These are phyloP conservation scores for Salix exigua DNA, from an alignment of 345 rosid genomes.

Conservation along the genomic window DNA sequence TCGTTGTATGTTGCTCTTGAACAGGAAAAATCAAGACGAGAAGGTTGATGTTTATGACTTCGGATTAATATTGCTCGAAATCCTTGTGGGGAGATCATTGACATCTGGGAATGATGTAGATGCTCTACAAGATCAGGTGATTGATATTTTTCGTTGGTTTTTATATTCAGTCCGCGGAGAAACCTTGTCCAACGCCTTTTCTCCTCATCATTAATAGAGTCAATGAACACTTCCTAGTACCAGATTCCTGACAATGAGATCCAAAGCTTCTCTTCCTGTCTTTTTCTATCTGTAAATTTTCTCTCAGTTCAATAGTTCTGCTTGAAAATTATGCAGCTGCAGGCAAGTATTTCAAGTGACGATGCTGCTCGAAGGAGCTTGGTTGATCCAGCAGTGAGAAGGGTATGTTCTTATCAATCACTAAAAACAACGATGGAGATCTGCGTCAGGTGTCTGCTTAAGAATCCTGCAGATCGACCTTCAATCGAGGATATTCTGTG, in stretches of 20 bases:
- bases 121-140: conserved; percentile 56
- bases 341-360: conserved; percentile 44
- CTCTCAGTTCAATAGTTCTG: not conserved
- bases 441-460: conserved; percentile 62
- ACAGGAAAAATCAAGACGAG: conserved; percentile 47
- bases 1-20: conserved; percentile 8
- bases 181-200: not conserved
- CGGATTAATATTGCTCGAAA: conserved; percentile 83
- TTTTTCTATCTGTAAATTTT: not conserved
- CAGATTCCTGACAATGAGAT: not conserved
- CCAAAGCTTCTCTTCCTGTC: not conserved
- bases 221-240: not conserved
- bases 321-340: conserved; percentile 41
- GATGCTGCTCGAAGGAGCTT: conserved; percentile 51
- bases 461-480: conserved; percentile 59
- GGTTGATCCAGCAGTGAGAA: conserved; percentile 56
- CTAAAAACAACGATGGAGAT: conserved; percentile 78
- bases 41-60: conserved; percentile 68
- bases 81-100: conserved; percentile 65
- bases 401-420: conserved; percentile 66
- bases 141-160: not conserved
- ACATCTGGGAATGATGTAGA: conserved; percentile 50
- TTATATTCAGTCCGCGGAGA: not conserved
- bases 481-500: conserved; percentile 86
- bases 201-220: not conserved